Conservation (phyloP, 305 asterid species). For the Rubia occidens region DNA sequence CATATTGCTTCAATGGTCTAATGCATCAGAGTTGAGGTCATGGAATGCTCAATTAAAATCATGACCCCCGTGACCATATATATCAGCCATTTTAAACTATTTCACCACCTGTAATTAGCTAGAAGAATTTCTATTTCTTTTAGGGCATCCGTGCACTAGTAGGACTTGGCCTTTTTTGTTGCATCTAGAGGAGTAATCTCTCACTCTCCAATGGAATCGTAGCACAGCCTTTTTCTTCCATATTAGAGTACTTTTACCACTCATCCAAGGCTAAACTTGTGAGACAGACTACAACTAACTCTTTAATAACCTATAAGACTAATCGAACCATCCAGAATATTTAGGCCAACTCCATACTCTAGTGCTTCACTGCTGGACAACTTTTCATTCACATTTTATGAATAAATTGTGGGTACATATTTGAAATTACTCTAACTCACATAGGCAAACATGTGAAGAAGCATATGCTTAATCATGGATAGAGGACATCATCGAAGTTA, state of each 20-base stretch:
- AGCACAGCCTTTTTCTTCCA: background rate
- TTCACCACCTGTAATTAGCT: background rate
- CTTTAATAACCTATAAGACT: background rate
- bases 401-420: background rate
- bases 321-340: background rate
- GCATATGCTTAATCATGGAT: background rate
- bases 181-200: background rate
- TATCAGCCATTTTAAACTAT: background rate
- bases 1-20: background rate
- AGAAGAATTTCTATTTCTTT: background rate
- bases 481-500: background rate
- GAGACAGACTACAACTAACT: conserved; percentile 2
- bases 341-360: background rate
- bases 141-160: background rate
- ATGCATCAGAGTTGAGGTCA: background rate
- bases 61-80: background rate
- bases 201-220: background rate
- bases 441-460: background rate
- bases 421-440: background rate
- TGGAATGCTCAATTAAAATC: background rate
- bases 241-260: background rate
- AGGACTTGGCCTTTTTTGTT: background rate
- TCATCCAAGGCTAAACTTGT: background rate
- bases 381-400: background rate
- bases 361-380: background rate